These are phyloP conservation scores for Aegilops bicornis DNA, from an alignment of 176 grass and related monocot species.

Conservation along the genomic window DNA sequence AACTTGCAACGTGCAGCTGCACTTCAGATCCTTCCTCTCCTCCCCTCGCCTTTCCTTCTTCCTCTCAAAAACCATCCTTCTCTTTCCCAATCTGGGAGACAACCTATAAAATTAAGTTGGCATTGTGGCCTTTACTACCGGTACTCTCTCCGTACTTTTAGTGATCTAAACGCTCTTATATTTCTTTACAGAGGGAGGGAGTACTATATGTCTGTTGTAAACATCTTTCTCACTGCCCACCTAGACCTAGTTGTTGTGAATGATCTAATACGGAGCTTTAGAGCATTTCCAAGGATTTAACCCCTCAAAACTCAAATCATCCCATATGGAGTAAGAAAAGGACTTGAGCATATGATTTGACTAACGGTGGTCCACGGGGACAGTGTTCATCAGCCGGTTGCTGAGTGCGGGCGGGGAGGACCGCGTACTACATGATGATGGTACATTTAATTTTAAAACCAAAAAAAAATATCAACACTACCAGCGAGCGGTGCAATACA, in stretches of 20 bases:
- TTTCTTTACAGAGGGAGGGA: too few relatives aligned
- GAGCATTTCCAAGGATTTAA: background rate
- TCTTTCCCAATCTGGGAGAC: constrained; percentile 22
- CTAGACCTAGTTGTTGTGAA: background rate
- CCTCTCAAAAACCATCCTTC: background rate
- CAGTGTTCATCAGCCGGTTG: constrained; percentile 21
- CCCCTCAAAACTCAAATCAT: background rate
- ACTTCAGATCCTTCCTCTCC: background rate
- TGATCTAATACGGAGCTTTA: background rate
- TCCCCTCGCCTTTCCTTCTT: background rate
- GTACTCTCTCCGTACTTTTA: background rate
- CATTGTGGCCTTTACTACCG: constrained; percentile 44
- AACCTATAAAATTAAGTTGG: constrained; percentile 37
- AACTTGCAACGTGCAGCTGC: background rate
- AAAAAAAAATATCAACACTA: background rate
- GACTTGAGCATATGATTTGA: background rate
- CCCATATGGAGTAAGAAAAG: background rate
- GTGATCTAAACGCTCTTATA: too few relatives aligned
- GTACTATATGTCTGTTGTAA: background rate
- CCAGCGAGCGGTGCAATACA: background rate
- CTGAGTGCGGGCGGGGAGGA: background rate
- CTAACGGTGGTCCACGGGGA: constrained; percentile 29
- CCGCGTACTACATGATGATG: background rate
- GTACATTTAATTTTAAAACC: background rate
- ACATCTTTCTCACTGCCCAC: background rate